These are phyloP conservation scores for Fusarium tjaetaba DNA, from an alignment of 2,329 filamentous ascomycete genomes.

Conservation along the genomic window DNA sequence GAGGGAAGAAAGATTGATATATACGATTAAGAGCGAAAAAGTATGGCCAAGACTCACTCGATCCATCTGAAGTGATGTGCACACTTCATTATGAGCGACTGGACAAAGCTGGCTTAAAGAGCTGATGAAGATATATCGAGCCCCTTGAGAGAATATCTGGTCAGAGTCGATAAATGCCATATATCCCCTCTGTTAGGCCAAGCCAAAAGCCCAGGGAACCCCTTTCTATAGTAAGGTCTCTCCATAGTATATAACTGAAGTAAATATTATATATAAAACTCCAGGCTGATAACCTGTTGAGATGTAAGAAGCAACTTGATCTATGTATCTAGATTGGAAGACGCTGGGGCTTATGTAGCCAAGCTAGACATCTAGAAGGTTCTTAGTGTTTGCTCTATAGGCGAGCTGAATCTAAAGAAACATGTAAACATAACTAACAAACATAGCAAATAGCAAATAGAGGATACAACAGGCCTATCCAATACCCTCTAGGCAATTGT, in stretches of 20 bases:
- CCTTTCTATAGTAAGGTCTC: no score
- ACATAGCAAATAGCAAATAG: not conserved
- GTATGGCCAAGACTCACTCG: rapidly evolving
- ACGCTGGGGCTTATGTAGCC: not conserved
- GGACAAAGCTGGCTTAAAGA: not conserved
- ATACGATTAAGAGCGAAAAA: not conserved
- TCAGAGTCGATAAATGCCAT: no score
- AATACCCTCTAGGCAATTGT: not conserved
- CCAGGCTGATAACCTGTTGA: not conserved
- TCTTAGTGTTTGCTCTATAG: not conserved
- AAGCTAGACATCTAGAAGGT: not conserved
- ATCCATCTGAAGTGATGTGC: not conserved
- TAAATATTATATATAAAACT: no score
- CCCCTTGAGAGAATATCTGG: no score
- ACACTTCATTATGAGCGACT: not conserved
- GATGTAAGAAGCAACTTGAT: not conserved
- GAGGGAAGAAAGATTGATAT: not conserved
- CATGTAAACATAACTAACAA: not conserved
- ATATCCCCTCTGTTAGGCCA: no score
- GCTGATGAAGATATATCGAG: no score
- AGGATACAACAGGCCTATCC: not conserved
- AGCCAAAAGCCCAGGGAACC: no score
- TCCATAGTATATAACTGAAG: no score
- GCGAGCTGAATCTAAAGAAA: not conserved
- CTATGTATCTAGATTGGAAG: not conserved